Base-by-base conservation (phyloP, 139 green algal genomes). In the Chlamydomonas sp. region DNA sequence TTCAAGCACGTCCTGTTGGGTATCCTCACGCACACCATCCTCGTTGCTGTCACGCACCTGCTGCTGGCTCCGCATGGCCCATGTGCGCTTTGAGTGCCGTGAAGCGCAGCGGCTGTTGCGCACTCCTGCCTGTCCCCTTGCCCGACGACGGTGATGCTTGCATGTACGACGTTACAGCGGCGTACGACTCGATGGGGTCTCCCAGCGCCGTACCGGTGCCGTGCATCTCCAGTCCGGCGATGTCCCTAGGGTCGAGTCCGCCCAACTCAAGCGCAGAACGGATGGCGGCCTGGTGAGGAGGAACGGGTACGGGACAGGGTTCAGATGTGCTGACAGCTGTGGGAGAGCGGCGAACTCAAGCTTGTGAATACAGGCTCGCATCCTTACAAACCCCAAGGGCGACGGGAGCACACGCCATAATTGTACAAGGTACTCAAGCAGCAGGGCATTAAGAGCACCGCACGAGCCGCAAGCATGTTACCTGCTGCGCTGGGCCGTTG, bases 121-220 rank as follows among this genome's bases (percentile, higher is more conserved):
- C 59, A 59, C 16, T 61, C 7, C 81, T 60, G 8, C 15, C 71
- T 62, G 1, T 3, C 75, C 31, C 84, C 31, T 49, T 14, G 7
- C 61, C 4, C 63, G 62, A 78, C 77, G 71, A 77, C 64, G 63
- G 76, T 76, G 77, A 0, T 71, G 59, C 49, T 60, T 76, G 49
- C 71, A 68, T 79, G 77, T 91, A 87, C 20, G 92, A 91, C 1
- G 84, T 69, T 6, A 90, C 31, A 0, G 88, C 79, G 57, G 95
- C 96, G 20, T 91, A 92, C 5, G 94, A 62, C 80, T 98, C 96
- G 64, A 98, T 98, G 14, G 96, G 95, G 81, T 97, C 96, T 16
- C 97, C 97, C n/a, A 99, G 92, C 7, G 95, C 88, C 16, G 97
- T 99, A 15, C 97, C 97, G 12, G 92, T 95, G 83, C 97, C 97